Evolutionary conservation across 306 rosid species (phyloP), one percentile per base, ranked within the genome.

Genomic region (Medicago arabica): DNA sequence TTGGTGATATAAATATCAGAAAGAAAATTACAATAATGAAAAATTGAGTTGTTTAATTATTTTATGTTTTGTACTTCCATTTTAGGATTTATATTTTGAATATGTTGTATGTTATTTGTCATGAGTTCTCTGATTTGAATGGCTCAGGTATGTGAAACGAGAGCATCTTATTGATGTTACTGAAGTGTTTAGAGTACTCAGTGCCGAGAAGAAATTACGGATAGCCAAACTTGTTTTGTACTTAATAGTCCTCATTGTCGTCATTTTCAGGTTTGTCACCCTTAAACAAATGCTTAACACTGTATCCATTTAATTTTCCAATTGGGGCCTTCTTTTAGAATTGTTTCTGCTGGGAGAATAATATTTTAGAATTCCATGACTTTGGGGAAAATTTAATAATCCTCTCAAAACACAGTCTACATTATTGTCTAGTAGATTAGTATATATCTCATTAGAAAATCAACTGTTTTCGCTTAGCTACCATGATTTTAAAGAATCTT

Each of bases 151-250:
- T 82, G 69, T 85, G 82, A 90, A 90, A 53, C 80, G 84, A 80
- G 87, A 85, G 85, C 98, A 94, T 85, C 97, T 88, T 55, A 77
- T 94, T 87, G 98, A 94, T 81, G 98, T 94, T 36, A 94, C 98
- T 4, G 98, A 94, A 85, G 97, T 92, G 46, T 94, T 94, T 80
- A 87, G 91, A 80, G 86, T 78, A 75, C 85, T 94, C 44, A 88
- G 67, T 47, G 85, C 82, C 8, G 95, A 94, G 88, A 94, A 91
- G 91, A 90, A 85, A 69, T 82, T 64, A 36, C 90, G 97, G 83
- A 73, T 89, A 55, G 81, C 71, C 79, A 94, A 94, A 87, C 91
- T 94, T 80, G 88, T 69, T 46, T 88, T 90, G 75, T 90, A 94
- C 89, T 74, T 94, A 19, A 62, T 62, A 31, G 78, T 88, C 61